A percentile compares a stretch with the other conserved stretches of the same genome.
phyloP scores from a whole-genome alignment of 1,284 basidiomycete species.

The Sporisorium exsertum region DNA sequence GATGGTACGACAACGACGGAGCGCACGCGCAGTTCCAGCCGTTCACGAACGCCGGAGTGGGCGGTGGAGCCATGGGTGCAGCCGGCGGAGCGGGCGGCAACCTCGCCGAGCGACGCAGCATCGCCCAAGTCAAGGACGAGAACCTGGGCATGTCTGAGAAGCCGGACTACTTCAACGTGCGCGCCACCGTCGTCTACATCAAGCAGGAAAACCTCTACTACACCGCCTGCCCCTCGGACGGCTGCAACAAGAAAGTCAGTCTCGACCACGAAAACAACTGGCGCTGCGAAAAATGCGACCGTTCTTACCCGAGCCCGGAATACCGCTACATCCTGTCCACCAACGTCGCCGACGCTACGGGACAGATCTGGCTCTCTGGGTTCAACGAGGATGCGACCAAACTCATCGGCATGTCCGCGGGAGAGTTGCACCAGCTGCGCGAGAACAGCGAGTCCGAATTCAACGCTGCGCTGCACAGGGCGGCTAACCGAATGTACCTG shows the following conservation, averaged over 20 bases:
- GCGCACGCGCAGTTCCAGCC: slow-evolving; percentile 56
- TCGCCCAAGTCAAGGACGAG: slow-evolving; percentile 85
- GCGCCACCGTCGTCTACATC: slow-evolving; percentile 90
- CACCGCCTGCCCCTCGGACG: slow-evolving; percentile 84
- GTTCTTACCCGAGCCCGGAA: slow-evolving; percentile 78
- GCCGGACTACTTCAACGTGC: slow-evolving; percentile 81
- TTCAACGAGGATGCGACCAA: slow-evolving; percentile 91
- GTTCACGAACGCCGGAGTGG: slow-evolving; percentile 70
- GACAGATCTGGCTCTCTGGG: slow-evolving; percentile 90
- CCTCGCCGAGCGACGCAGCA: slow-evolving; percentile 73
- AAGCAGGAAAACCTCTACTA: slow-evolving; percentile 88
- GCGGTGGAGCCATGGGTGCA: slow-evolving; percentile 42
- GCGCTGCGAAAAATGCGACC: slow-evolving; percentile 95
- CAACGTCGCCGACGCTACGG: slow-evolving; percentile 88
- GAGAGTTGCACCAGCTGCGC: slow-evolving; percentile 81
- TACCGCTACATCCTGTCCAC: slow-evolving; percentile 92
- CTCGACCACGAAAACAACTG: slow-evolving; percentile 77
- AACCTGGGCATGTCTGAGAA: slow-evolving; percentile 83
- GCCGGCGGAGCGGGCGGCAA: slow-evolving; percentile 69
- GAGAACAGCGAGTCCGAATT: slow-evolving; percentile 78
- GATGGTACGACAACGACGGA: slow-evolving; percentile 77
- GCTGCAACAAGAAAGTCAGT: slow-evolving; percentile 92
- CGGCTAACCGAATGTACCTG: slow-evolving; percentile 80
- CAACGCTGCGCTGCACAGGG: slow-evolving; percentile 76
- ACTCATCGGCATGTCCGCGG: slow-evolving; percentile 80